Conservation (phyloP, 106 monocot species). For the Dendrobium officinale region DNA sequence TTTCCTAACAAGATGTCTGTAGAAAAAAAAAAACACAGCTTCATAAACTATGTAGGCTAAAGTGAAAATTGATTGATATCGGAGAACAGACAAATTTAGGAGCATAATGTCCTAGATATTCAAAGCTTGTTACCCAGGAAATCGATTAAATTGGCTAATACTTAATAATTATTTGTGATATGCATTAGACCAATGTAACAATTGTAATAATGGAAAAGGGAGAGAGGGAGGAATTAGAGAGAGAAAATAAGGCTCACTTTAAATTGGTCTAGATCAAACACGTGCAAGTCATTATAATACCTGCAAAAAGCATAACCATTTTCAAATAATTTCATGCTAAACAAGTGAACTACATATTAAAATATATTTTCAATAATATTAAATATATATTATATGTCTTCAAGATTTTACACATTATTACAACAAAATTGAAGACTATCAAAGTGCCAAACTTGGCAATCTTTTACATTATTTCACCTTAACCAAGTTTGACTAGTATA, state of each 20-base stretch:
- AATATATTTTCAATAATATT: background rate
- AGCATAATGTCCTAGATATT: background rate
- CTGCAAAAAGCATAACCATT: constrained; percentile 28
- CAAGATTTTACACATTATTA: background rate
- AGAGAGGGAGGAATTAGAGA: background rate
- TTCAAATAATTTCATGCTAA: background rate
- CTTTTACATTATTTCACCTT: background rate
- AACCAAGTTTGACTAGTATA: background rate
- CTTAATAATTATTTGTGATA: background rate
- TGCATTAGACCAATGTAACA: background rate
- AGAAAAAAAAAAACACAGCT: background rate
- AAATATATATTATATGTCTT: background rate
- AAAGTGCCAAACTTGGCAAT: background rate
- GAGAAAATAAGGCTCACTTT: constrained; percentile 44
- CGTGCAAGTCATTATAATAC: constrained; percentile 87
- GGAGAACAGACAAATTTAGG: background rate
- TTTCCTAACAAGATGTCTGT: background rate
- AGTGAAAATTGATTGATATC: background rate
- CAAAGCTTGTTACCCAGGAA: background rate
- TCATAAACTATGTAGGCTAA: background rate
- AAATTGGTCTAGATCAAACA: constrained; percentile 91
- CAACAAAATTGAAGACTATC: background rate
- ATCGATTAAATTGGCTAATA: background rate
- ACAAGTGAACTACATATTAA: background rate
- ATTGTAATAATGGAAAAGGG: background rate